Percentiles rank a stretch among this genome's conserved stretches.
phyloP scores from a whole-genome alignment of 495 filamentous ascomycete genomes.

The Halenospora varia region DNA sequence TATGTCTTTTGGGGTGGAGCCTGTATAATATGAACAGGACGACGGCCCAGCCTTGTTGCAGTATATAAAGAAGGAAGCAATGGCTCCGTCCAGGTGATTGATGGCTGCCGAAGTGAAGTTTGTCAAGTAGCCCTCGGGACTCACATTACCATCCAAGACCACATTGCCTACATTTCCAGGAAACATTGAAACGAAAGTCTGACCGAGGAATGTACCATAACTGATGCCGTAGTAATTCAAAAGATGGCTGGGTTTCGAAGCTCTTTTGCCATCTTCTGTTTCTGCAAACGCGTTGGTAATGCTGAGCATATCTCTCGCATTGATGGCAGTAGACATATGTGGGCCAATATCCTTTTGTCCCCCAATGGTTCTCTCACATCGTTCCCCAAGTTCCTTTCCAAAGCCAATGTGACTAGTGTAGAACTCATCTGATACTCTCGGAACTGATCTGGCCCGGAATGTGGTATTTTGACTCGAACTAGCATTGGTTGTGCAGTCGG shows the following conservation, averaged over 20 bases:
- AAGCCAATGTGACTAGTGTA: not conserved
- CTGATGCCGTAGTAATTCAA: constrained; percentile 54
- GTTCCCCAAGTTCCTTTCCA: not conserved
- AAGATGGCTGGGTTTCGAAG: constrained; percentile 1
- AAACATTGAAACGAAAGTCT: constrained; percentile 46
- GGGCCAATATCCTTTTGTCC: constrained; percentile 1
- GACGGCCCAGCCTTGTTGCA: constrained; percentile 46
- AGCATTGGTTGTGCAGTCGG: constrained; percentile 27
- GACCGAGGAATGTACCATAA: constrained; percentile 62
- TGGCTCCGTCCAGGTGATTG: constrained; percentile 2
- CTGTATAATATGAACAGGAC: constrained; percentile 29
- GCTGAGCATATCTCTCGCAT: constrained; percentile 43
- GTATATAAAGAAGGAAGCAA: constrained; percentile 41
- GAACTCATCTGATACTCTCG: not conserved
- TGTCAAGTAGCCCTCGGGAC: constrained; percentile 39
- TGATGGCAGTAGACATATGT: constrained; percentile 19
- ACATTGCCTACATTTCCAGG: constrained; percentile 39
- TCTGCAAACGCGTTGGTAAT: constrained; percentile 32
- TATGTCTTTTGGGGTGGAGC: not conserved
- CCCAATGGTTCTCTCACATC: not conserved
- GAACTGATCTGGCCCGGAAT: constrained; percentile 36
- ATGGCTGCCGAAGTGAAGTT: not conserved
- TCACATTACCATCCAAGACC: constrained; percentile 44
- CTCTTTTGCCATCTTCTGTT: constrained; percentile 31
- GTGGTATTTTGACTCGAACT: constrained; percentile 24